These are phyloP conservation scores for Podila epigama DNA, from an alignment of 192 early-diverging fungal species.

Conservation along the genomic window DNA sequence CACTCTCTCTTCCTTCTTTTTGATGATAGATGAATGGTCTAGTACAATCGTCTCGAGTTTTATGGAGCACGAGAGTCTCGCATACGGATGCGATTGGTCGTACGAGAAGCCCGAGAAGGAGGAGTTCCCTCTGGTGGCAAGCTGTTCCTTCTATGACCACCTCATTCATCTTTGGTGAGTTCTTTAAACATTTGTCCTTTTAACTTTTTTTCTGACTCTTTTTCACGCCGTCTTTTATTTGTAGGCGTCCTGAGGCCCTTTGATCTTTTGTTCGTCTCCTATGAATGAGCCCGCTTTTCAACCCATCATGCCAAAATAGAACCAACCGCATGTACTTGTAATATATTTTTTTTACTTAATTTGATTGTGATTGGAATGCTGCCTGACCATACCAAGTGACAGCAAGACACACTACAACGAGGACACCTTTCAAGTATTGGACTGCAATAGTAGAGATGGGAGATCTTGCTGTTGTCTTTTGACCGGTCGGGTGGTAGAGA, in stretches of 20 bases:
- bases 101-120: conserved; percentile 26
- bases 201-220: background rate
- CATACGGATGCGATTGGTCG: conserved; percentile 82
- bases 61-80: conserved; percentile 78
- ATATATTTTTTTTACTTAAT: no score
- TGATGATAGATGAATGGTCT: conserved; percentile 15
- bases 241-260: background rate
- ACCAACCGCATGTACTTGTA: no score
- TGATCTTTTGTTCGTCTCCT: no score
- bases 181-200: background rate
- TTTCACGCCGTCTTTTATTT: background rate
- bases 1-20: background rate
- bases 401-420: background rate
- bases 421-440: background rate
- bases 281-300: no score
- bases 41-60: conserved; percentile 52
- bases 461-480: background rate
- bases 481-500: background rate
- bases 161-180: conserved; percentile 71
- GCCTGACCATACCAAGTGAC: no score
- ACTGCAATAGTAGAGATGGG: background rate
- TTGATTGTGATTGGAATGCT: no score
- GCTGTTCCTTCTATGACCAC: conserved; percentile 87
- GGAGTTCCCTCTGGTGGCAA: conserved; percentile 61
- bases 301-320: background rate